A percentile compares a stretch with the other conserved stretches of the same genome.
Evolutionary conservation across 2,329 filamentous ascomycete genomes (phyloP).

Genomic region (Fusarium sp.): DNA sequence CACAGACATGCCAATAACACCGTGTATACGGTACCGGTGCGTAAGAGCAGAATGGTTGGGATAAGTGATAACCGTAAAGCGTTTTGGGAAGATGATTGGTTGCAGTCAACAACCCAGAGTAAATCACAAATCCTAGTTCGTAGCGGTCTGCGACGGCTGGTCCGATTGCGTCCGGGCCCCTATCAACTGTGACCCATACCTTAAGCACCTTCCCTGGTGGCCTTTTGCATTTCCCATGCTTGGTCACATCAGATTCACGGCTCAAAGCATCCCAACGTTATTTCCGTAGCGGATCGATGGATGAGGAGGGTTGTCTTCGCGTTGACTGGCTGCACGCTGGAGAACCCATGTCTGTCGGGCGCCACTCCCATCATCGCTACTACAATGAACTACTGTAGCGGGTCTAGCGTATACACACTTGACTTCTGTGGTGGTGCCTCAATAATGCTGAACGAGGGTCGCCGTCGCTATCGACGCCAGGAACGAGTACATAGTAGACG

Average conservation of each 20-base stretch:
- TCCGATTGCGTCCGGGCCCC: constrained; percentile 25
- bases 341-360: constrained; percentile 39
- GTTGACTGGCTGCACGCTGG: constrained; percentile 39
- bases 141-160: constrained; percentile 40
- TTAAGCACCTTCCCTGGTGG: constrained; percentile 25
- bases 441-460: neutral
- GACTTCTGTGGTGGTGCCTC: constrained; percentile 25
- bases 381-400: constrained; percentile 40
- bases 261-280: constrained; percentile 39
- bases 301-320: constrained; percentile 30
- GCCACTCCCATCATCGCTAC: constrained; percentile 48
- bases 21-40: neutral
- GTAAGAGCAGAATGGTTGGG: constrained; percentile 15
- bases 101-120: constrained; percentile 9
- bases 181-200: constrained; percentile 23
- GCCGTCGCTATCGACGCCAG: neutral
- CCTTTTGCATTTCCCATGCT: constrained; percentile 45
- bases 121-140: constrained; percentile 25
- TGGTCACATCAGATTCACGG: constrained; percentile 39
- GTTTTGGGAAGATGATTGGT: constrained; percentile 28
- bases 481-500: neutral
- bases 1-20: neutral
- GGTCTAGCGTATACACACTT: constrained; percentile 26
- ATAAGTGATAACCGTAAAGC: constrained; percentile 32
- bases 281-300: constrained; percentile 38